Evolutionary conservation across 129 eudicot genomes (phyloP), one percentile per base, ranked within the genome.

Genomic region (Lonicera japonica): DNA sequence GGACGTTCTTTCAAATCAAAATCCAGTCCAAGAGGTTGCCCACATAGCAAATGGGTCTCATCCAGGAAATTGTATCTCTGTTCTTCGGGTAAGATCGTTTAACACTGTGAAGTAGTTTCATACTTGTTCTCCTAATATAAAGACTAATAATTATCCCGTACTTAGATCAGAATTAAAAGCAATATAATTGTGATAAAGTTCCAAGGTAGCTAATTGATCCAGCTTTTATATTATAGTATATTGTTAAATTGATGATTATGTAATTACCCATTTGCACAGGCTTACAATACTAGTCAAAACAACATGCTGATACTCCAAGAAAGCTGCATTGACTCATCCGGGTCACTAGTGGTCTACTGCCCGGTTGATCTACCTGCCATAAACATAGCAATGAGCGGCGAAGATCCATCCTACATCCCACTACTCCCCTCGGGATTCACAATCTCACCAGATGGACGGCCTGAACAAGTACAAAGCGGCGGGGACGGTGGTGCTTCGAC

Each of bases 231-330:
- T n/a, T 38, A 38, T 14, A 43, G 50, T 8, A 43, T 10, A 14
- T 43, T 43, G 50, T 10, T 43, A 43, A 10, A 43, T 43, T 43
- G 2, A 2, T 43, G 43, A 38, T 43, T 10, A 2, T 43, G 8
- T 1, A 8, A 21, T 47, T 43, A 43, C 50, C 13, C 36, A 6
- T 14, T 55, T 56, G 61, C 46, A n/a, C 75, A 89, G 95, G 90
- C 95, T 24, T 72, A 54, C 67, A 71, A 80, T 61, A 75, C 82
- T 0, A 78, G 82, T 78, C 95, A 85, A 56, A 84, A 82, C 88
- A 85, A 80, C 79, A 78, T 76, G 83, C 60, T 86, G 75, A 80
- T 89, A 47, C 83, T 89, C 16, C 97, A 89, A 67, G 97, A 89
- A 50, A 89, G 95, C 70, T 79, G 86, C 72, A 81, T 79, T 40